Conservation (phyloP, 768 basidiomycete species). For the Hebeloma cylindrosporum region DNA sequence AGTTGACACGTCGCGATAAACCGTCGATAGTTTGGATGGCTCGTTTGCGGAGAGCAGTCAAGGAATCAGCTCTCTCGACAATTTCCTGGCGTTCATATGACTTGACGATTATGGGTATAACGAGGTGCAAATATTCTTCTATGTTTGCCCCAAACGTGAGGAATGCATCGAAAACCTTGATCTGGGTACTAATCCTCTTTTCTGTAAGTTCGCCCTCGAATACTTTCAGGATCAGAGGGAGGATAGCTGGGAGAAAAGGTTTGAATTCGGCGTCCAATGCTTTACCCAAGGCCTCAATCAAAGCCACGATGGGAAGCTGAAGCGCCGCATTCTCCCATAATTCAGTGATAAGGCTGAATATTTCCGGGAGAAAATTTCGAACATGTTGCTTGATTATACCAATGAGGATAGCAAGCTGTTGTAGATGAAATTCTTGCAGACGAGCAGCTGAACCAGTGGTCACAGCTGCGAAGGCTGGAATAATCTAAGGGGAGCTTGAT, state of each 20-base stretch:
- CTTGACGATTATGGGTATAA: constrained; percentile 91
- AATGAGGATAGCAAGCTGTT: constrained; percentile 93
- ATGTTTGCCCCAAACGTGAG: constrained; percentile 94
- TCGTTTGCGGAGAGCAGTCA: constrained; percentile 74
- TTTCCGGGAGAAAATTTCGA: constrained; percentile 83
- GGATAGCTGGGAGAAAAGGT: constrained; percentile 86
- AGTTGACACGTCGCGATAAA: constrained; percentile 89
- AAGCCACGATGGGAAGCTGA: constrained; percentile 87
- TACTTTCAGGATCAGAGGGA: constrained; percentile 87
- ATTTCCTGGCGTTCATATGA: constrained; percentile 85
- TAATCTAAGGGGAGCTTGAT: constrained; percentile 58
- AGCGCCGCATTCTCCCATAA: constrained; percentile 85
- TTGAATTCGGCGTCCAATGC: constrained; percentile 97
- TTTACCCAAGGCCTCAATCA: constrained; percentile 90
- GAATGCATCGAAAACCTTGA: constrained; percentile 93
- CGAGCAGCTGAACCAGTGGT: constrained; percentile 80
- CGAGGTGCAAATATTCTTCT: constrained; percentile 96
- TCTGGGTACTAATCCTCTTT: constrained; percentile 73
- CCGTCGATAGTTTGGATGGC: constrained; percentile 92
- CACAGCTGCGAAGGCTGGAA: constrained; percentile 91
- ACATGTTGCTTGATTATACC: constrained; percentile 97
- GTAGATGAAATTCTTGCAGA: constrained; percentile 89
- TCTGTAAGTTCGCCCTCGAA: constrained; percentile 89
- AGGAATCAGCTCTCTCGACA: constrained; percentile 75
- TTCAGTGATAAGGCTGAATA: constrained; percentile 84